Percentiles rank a stretch among this genome's conserved stretches.
These are phyloP conservation scores for Pichia gijzeniarum DNA, from an alignment of 805 yeast genomes.

Conservation along the genomic window DNA sequence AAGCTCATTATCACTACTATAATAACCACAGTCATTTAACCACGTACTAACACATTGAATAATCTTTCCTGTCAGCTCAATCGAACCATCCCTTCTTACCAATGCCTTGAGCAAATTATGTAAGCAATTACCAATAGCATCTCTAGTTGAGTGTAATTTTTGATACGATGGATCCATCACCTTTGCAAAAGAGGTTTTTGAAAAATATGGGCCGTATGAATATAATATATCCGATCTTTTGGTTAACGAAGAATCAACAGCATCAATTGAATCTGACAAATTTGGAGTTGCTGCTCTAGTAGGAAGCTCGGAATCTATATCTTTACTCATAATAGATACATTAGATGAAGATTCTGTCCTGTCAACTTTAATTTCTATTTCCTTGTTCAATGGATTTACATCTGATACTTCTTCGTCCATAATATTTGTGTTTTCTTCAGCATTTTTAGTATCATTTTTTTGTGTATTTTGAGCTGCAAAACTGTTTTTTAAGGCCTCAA, in stretches of 20 bases:
- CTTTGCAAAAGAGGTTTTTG: conserved; percentile 19
- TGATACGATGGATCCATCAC: conserved; percentile 36
- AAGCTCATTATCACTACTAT: conserved; percentile 23
- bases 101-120: conserved; percentile 51
- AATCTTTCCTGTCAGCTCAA: conserved; percentile 53
- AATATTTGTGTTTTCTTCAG: conserved; percentile 1
- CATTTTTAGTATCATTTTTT: neutral
- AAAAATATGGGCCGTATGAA: conserved; percentile 27
- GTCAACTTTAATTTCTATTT: conserved; percentile 14
- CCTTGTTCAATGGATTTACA: conserved; percentile 17
- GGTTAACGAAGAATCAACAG: conserved; percentile 35
- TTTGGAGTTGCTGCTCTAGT: conserved; percentile 26
- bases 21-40: conserved; percentile 32
- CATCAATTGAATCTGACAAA: conserved; percentile 35
- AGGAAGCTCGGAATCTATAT: conserved; percentile 27
- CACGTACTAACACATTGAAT: conserved; percentile 65
- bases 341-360: conserved; percentile 11
- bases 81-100: conserved; percentile 50
- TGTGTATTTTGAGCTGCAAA: no score
- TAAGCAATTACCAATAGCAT: conserved; percentile 44
- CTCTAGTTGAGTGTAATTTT: conserved; percentile 55
- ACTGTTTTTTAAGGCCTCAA: conserved; percentile 8
- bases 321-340: conserved; percentile 20
- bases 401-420: conserved; percentile 8
- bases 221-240: conserved; percentile 24